Evolutionary conservation across 2,329 filamentous ascomycete species (phyloP).

Genomic region (Acarospora socialis): DNA sequence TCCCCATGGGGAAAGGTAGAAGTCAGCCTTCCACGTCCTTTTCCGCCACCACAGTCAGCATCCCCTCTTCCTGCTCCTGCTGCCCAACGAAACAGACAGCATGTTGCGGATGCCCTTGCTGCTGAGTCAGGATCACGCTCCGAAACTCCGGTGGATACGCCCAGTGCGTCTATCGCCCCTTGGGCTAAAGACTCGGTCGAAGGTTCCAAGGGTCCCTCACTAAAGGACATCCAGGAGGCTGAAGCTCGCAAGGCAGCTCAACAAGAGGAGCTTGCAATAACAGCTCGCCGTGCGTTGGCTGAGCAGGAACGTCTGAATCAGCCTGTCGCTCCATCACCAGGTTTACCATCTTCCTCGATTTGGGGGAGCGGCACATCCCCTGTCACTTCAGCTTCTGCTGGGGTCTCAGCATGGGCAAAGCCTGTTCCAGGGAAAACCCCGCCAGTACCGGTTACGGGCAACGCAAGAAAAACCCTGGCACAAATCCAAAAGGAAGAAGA

Average conservation of each 20-base stretch:
- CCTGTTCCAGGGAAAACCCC: slow-evolving; percentile 28
- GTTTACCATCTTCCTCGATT: slow-evolving; percentile 74
- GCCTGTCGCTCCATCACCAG: slow-evolving; percentile 49
- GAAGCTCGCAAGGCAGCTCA: slow-evolving; percentile 89
- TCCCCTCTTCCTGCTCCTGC: slow-evolving; percentile 80
- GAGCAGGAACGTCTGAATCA: slow-evolving; percentile 63
- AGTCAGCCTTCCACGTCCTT: slow-evolving; percentile 46
- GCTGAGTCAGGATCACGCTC: slow-evolving; percentile 57
- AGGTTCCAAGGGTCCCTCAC: slow-evolving; percentile 67
- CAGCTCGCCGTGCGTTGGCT: slow-evolving; percentile 59
- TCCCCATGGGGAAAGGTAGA: slow-evolving; percentile 47
- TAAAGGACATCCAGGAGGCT: slow-evolving; percentile 93
- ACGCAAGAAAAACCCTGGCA: slow-evolving; percentile 72
- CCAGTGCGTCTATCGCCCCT: slow-evolving; percentile 64
- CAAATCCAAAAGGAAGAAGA: slow-evolving; percentile 98
- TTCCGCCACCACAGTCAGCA: slow-evolving; percentile 57
- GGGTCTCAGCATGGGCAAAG: slow-evolving; percentile 37
- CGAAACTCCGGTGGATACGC: slow-evolving; percentile 55
- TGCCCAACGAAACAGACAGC: slow-evolving; percentile 70
- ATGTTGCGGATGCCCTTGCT: slow-evolving; percentile 60
- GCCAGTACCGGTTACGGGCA: slow-evolving; percentile 22
- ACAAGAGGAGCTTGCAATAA: slow-evolving; percentile 65
- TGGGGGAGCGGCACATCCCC: slow-evolving; percentile 70
- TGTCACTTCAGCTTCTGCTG: slow-evolving; percentile 38
- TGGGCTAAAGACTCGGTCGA: slow-evolving; percentile 80